Conservation (phyloP, 352 stramenopile genomes). For the Globisporangium okanoganense region DNA sequence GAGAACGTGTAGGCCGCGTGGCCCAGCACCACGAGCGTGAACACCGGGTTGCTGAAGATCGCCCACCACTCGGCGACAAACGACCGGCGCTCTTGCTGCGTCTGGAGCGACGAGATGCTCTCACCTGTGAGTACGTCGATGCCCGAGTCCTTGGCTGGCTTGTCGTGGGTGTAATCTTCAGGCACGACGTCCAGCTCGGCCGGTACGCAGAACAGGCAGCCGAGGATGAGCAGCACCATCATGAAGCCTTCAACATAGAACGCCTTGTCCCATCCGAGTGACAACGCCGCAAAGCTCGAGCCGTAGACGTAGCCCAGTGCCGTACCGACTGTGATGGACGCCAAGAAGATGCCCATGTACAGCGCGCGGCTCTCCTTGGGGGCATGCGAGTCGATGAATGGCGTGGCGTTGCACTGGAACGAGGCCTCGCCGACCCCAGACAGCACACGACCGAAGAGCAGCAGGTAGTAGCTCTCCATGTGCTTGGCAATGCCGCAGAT, state of each 20-base stretch:
- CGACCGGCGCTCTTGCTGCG: constrained; percentile 19
- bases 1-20: constrained; percentile 88
- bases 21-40: constrained; percentile 77
- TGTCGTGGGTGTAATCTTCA: constrained; percentile 20
- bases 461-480: constrained; percentile 84
- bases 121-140: constrained; percentile 19
- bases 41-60: constrained; percentile 68
- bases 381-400: constrained; percentile 91
- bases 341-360: constrained; percentile 92
- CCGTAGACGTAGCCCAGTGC: constrained; percentile 91
- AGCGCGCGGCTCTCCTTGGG: constrained; percentile 62
- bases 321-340: constrained; percentile 89
- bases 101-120: constrained; percentile 25
- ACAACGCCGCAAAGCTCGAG: constrained; percentile 52
- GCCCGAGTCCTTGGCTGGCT: constrained; percentile 10
- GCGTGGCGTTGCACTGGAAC: constrained; percentile 17
- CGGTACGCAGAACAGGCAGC: constrained; percentile 59
- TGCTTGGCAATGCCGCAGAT: constrained; percentile 79
- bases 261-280: constrained; percentile 69
- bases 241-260: constrained; percentile 86
- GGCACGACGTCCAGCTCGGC: constrained; percentile 53
- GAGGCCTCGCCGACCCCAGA: neutral
- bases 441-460: constrained; percentile 34
- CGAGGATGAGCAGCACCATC: constrained; percentile 81
- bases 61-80: constrained; percentile 59